Base-by-base conservation (phyloP, 768 basidiomycete species). In the Pholiota microspora region DNA sequence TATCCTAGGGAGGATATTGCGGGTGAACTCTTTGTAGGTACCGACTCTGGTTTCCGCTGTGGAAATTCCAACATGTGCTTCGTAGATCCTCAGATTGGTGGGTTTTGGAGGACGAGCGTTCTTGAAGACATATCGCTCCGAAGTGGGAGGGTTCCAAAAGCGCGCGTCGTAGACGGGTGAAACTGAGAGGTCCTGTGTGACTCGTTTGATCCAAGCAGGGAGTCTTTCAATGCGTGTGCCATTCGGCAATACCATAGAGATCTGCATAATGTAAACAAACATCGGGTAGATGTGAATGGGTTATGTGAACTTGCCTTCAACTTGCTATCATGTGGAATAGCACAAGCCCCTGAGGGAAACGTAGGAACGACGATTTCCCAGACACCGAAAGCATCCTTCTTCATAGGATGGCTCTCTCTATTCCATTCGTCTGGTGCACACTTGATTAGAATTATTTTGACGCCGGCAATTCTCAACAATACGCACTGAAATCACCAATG, bases 51-150 rank as follows among this genome's bases (percentile, higher is more conserved):
- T 76, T 63, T 98, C 95, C 2, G 88, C 67, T 12, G 94, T 91
- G 12, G 97, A 96, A 56, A 98, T 98, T 6, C 97, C 97, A 59
- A 98, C 94, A 65, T 99, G 97, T 0, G 95, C 97, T 67, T 99
- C 97, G 66, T 99, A 99, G 55, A 99, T 94, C 59, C 87, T 86
- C 40, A 85, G 67, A 31, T 85, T 78, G 15, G 73, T 73, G 10
- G 88, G 86, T 55, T 84, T 82, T 0, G 81, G 76, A 9, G 92
- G 92, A 8, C 82, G 77, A 42, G 79, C 55, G 67, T 98, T 77
- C 68, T 93, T 96, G 76, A 96, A 96, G 25, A 77, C 74, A 75
- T 98, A 97, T 45, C 66, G 74, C 59, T 91, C 29, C 7, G 29
- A 31, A 6, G 29, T 74, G 16, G 92, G 86, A 1, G 97, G 97